phyloP scores from a whole-genome alignment of 768 basidiomycete species.

The Rhodotorula kratochvilovae region DNA sequence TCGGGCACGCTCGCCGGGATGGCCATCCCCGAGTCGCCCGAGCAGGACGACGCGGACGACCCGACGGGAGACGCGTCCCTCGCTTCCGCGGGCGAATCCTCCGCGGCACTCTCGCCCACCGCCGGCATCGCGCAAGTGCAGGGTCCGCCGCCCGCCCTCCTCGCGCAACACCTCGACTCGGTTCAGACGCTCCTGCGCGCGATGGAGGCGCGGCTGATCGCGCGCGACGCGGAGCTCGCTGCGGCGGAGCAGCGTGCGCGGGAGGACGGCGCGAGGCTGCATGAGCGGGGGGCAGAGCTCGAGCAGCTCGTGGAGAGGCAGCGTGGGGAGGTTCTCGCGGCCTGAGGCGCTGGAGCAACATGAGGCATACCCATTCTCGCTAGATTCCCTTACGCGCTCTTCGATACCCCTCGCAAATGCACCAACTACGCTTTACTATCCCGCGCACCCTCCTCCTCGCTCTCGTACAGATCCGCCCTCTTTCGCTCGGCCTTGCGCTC shows the following conservation, averaged over 20 bases:
- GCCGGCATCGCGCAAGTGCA: not conserved
- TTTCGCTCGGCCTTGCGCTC: constrained; percentile 9
- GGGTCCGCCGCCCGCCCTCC: not conserved
- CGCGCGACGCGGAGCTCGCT: constrained; percentile 26
- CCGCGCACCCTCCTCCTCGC: not conserved
- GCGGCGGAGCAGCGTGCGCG: constrained; percentile 25
- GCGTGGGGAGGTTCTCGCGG: not conserved
- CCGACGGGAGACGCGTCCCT: not conserved
- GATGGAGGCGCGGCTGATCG: constrained; percentile 28
- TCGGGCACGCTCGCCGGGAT: not conserved
- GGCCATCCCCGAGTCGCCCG: not conserved
- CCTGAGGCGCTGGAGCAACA: not conserved
- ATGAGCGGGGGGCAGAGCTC: not conserved
- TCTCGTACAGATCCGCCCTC: constrained; percentile 17
- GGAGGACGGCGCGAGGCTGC: not conserved
- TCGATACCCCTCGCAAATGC: not conserved
- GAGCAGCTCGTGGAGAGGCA: constrained; percentile 3
- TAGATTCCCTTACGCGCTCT: not conserved
- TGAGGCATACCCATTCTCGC: not conserved
- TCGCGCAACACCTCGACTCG: constrained; percentile 26
- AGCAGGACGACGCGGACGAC: not conserved
- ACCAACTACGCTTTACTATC: not conserved
- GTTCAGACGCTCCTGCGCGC: constrained; percentile 29
- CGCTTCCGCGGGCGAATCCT: too few relatives aligned
- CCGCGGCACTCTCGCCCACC: not conserved